These are phyloP conservation scores for Sphaceloma murrayae DNA, from an alignment of 2,329 filamentous ascomycete genomes.

Conservation along the genomic window DNA sequence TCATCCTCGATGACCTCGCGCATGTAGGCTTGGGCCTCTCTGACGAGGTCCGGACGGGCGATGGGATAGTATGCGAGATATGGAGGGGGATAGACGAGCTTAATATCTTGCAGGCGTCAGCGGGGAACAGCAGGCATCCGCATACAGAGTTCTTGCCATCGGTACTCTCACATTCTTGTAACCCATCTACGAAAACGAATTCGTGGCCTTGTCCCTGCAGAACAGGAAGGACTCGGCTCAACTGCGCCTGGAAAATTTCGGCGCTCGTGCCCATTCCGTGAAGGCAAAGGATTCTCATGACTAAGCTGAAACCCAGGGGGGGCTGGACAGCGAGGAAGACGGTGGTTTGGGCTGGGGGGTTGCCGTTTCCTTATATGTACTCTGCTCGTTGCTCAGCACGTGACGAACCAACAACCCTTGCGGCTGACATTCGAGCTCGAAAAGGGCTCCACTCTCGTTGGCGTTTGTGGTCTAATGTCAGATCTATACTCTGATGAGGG, in stretches of 20 bases:
- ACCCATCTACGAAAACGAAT: slow-evolving; percentile 1
- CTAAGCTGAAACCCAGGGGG: no score
- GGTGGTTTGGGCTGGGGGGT: no score
- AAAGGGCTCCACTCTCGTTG: no score
- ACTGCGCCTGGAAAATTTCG: slow-evolving; percentile 27
- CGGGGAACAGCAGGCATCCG: background rate
- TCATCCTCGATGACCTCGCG: slow-evolving; percentile 52
- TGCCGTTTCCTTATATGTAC: no score
- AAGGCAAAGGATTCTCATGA: slow-evolving; percentile 30
- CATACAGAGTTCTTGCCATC: background rate
- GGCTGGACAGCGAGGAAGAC: no score
- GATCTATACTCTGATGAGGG: no score
- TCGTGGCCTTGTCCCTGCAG: background rate
- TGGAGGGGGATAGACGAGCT: no score
- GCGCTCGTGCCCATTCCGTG: slow-evolving; percentile 35
- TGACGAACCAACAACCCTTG: no score
- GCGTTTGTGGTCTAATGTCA: no score
- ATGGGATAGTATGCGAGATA: slow-evolving; percentile 5
- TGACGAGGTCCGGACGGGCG: background rate
- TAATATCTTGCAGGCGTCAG: no score
- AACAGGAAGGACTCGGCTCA: background rate
- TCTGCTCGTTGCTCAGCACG: no score
- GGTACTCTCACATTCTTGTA: background rate
- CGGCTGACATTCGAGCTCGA: no score
- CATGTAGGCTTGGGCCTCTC: slow-evolving; percentile 31